Conservation (phyloP, 805 yeast species). For the Kodamaea sagamina region DNA sequence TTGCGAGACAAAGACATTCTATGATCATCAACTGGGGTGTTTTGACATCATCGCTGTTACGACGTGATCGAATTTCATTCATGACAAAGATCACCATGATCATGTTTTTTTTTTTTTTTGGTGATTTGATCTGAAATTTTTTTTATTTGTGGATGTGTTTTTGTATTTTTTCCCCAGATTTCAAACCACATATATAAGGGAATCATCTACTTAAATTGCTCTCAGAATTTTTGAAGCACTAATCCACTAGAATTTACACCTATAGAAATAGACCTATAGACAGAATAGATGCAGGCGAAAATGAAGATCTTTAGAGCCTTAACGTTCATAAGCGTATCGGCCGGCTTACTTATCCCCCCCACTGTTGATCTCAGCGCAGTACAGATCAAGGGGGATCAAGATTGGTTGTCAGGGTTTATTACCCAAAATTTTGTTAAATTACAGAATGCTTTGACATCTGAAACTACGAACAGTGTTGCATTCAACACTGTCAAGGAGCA, state of each 20-base stretch:
- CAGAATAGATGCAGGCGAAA: neutral
- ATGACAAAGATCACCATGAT: constrained; percentile 1
- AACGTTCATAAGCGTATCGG: neutral
- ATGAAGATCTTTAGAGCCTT: neutral
- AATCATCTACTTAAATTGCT: neutral
- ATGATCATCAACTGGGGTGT: neutral
- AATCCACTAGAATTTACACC: neutral
- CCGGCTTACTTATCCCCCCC: constrained; percentile 2
- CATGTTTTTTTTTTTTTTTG: constrained; percentile 5
- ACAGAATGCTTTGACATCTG: neutral
- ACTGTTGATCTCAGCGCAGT: neutral
- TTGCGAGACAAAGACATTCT: neutral
- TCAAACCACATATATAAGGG: constrained; percentile 2
- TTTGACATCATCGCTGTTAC: neutral
- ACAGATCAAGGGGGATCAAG: constrained; percentile 1
- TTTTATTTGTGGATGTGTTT: constrained; percentile 4
- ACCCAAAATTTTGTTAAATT: neutral
- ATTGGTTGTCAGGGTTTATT: neutral
- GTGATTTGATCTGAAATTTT: constrained; percentile 6
- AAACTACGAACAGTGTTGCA: too few species aligned
- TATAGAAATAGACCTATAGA: constrained; percentile 2
- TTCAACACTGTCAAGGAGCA: too few species aligned
- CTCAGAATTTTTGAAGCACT: neutral
- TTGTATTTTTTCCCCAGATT: constrained; percentile 8
- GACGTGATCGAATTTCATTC: neutral